Conservation (phyloP, 2,329 filamentous ascomycete genomes). For the Anisogramma anomala region DNA sequence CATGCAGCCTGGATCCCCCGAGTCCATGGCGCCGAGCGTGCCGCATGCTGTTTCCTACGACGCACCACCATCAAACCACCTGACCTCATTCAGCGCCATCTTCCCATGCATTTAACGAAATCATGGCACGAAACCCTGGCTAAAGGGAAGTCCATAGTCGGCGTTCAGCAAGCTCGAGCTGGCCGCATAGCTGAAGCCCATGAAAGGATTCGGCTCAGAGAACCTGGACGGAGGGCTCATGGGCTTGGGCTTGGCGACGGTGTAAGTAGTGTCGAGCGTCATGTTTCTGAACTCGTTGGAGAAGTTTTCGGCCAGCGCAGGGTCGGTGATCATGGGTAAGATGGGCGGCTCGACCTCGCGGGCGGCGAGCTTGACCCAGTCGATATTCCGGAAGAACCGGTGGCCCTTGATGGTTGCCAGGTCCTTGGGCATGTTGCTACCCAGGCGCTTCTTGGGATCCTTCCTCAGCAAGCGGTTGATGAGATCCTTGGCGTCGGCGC, state of each 20-base stretch:
- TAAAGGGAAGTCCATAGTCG: neutral
- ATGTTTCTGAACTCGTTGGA: conserved; percentile 81
- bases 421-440: conserved; percentile 80
- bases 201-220: conserved; percentile 44
- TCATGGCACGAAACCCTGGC: neutral
- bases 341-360: conserved; percentile 83
- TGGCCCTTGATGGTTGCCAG: conserved; percentile 77
- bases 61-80: too few species aligned
- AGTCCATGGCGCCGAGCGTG: too few species aligned
- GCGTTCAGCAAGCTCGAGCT: conserved; percentile 36
- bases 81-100: too few species aligned
- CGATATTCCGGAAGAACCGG: conserved; percentile 91
- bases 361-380: conserved; percentile 78
- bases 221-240: conserved; percentile 27
- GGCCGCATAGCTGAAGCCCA: conserved; percentile 53
- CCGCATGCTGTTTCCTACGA: too few species aligned
- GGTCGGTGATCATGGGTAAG: conserved; percentile 85
- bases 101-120: too few species aligned
- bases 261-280: conserved; percentile 54
- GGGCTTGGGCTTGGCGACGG: conserved; percentile 26
- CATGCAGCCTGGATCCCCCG: too few species aligned
- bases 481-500: conserved; percentile 85
- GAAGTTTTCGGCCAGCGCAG: conserved; percentile 94
- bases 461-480: conserved; percentile 83
- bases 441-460: conserved; percentile 81